Evolutionary conservation across 140 eudicot genomes (phyloP).

Genomic region (Cichorium intybus): DNA sequence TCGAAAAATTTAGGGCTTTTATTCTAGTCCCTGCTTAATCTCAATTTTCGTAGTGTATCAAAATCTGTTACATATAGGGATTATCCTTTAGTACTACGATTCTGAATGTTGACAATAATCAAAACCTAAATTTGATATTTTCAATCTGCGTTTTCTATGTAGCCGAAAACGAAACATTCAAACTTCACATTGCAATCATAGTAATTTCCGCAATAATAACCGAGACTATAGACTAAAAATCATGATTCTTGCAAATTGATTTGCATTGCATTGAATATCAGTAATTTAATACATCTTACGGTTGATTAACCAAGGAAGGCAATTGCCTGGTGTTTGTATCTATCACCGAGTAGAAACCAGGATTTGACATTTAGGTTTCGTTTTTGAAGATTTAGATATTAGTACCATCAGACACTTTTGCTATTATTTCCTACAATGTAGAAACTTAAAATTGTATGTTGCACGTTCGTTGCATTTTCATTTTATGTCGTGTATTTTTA

Average conservation of each 20-base stretch:
- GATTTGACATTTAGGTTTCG: too few species aligned
- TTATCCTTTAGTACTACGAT: neutral
- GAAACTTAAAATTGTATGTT: too few species aligned
- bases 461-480: too few species aligned
- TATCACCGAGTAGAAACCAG: too few species aligned
- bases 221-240: neutral
- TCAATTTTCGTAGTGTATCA: neutral
- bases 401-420: too few species aligned
- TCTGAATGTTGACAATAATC: neutral
- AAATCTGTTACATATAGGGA: too few species aligned
- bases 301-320: neutral
- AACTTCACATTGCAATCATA: neutral
- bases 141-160: neutral
- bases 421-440: too few species aligned
- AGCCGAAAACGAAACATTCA: neutral
- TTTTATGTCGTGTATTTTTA: too few species aligned
- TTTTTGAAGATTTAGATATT: too few species aligned
- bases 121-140: neutral
- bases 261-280: neutral
- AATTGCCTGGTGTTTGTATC: too few species aligned
- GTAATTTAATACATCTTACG: neutral
- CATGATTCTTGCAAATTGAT: neutral
- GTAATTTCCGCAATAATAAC: too few species aligned
- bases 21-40: neutral
- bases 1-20: neutral